These are phyloP conservation scores for Aspergillus olivimuriae DNA, from an alignment of 495 filamentous ascomycete genomes.

Conservation along the genomic window DNA sequence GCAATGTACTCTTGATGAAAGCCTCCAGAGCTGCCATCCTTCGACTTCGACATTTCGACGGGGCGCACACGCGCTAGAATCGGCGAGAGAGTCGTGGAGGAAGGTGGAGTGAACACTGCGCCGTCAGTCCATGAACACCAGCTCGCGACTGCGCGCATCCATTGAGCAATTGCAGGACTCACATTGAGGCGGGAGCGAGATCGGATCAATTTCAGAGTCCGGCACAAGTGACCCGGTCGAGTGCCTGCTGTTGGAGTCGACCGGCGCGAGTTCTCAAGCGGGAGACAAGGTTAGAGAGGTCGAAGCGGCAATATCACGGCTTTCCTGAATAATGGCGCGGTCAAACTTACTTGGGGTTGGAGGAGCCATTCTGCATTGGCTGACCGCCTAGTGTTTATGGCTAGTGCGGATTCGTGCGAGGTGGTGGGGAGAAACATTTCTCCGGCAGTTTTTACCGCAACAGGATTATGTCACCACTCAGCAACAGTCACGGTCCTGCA, in stretches of 20 bases:
- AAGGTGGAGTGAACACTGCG: slow-evolving; percentile 8
- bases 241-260: slow-evolving; percentile 5
- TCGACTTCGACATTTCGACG: slow-evolving; percentile 30
- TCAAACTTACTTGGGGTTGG: slow-evolving; percentile 17
- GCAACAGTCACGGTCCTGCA: no score
- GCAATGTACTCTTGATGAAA: slow-evolving; percentile 96
- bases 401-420: slow-evolving; percentile 1
- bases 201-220: slow-evolving; percentile 9
- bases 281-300: slow-evolving; percentile 1
- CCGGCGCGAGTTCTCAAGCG: slow-evolving; percentile 9
- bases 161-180: slow-evolving; percentile 2
- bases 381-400: slow-evolving; percentile 16
- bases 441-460: not conserved
- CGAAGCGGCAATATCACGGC: not conserved
- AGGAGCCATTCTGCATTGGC: slow-evolving; percentile 15
- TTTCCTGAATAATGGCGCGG: not conserved
- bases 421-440: slow-evolving; percentile 1
- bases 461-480: not conserved
- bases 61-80: not conserved
- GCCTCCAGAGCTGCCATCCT: slow-evolving; percentile 48
- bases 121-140: no score
- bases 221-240: slow-evolving; percentile 6
- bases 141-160: no score
- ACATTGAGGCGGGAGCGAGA: slow-evolving; percentile 10
- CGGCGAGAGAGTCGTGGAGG: not conserved